Percentiles rank a stretch among this genome's conserved stretches.
These are phyloP conservation scores for Botrytis paeoniae DNA, from an alignment of 2,329 filamentous ascomycete species.

Conservation along the genomic window DNA sequence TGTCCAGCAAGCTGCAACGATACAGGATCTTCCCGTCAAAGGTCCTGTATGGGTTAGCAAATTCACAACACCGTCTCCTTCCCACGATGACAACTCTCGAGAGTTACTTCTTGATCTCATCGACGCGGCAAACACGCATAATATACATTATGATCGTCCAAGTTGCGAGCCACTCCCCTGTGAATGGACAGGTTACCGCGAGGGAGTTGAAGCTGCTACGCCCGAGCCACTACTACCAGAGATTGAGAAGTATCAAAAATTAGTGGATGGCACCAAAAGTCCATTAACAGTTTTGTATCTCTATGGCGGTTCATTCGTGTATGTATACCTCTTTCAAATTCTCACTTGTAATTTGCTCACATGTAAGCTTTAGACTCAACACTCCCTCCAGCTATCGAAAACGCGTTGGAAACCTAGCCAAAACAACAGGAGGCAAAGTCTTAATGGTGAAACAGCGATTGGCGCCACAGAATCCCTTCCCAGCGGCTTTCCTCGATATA, in stretches of 20 bases:
- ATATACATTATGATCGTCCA: constrained; percentile 1
- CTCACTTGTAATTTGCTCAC: background rate
- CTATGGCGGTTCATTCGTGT: background rate
- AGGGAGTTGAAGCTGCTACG: background rate
- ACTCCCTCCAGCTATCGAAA: background rate
- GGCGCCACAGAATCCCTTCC: constrained; percentile 7
- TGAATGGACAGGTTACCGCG: background rate
- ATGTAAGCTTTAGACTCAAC: background rate
- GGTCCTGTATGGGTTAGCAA: background rate
- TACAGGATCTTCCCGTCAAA: background rate
- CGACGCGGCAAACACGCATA: background rate
- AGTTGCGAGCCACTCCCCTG: background rate
- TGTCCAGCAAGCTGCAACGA: background rate
- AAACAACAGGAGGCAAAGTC: background rate
- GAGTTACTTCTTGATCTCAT: background rate
- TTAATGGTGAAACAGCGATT: background rate
- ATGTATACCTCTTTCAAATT: background rate
- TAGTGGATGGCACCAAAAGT: background rate
- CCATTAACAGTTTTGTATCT: background rate
- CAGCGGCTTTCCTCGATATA: constrained; percentile 5
- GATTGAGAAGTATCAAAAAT: background rate
- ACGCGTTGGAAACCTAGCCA: background rate
- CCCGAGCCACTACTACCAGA: background rate
- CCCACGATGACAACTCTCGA: background rate
- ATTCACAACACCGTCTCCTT: background rate